Base-by-base conservation (phyloP, 257 asterid species). In the Knoxia roxburghii region DNA sequence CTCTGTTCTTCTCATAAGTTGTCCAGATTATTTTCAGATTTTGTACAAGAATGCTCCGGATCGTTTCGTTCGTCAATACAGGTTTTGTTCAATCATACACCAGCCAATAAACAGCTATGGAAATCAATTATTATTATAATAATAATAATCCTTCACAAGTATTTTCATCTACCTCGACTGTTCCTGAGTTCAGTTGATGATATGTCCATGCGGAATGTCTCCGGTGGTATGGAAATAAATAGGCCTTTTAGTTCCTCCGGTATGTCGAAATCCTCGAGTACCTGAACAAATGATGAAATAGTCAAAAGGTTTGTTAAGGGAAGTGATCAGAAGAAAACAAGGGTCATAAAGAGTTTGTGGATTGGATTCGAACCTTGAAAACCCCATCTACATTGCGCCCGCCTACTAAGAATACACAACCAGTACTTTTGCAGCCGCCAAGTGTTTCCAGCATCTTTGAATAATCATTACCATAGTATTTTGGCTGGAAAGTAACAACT, bases 181-280 rank as follows among this genome's bases (percentile, higher is more conserved):
- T 69, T 82, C 83, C 97, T 75, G 73, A 93, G 79, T 75, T 93
- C 96, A 12, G 97, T 80, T 13, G 99, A 93, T 23, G 99, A 93
- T 68, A 93, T 88, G 72, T 90, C 96, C 90, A 84, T 55, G 14
- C 92, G 84, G 58, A 93, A 93, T 50, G 69, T 77, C 55, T 93
- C 92, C 0, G 74, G 75, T 13, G 97, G 97, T 73, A 93, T 90
- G 27, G 97, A 75, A 64, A 88, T 76, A 69, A 90, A 90, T 89
- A 93, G 74, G 68, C 84, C 94, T 67, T 76, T 76, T 10, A 93
- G 81, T 81, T 88, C 92, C 82, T 62, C 75, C 7, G 96, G 97
- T 66, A 90, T 82, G 71, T 85, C 83, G 24, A 86, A 82, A 74
- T 93, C 96, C 32, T 88, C 95, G 57, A 93, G 89, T 77, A 93